Percentiles rank a stretch among this genome's conserved stretches.
These are phyloP conservation scores for sorghum (Sorghum bicolor) DNA, from an alignment of 176 grass and related monocot genomes.

Conservation along the genomic window DNA sequence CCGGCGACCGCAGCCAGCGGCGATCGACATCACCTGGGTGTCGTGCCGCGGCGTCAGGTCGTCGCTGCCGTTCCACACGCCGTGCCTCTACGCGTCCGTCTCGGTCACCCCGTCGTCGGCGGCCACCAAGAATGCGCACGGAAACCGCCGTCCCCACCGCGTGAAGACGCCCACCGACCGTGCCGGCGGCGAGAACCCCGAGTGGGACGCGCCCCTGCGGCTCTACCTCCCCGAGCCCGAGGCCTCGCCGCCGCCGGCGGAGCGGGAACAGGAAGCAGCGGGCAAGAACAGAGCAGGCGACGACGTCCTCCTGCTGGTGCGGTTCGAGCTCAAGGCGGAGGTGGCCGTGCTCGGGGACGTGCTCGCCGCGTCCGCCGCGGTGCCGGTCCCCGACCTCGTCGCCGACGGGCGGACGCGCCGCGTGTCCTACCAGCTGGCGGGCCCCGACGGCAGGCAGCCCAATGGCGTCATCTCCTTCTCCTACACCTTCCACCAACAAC, in stretches of 20 bases:
- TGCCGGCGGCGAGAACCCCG: slow-evolving; percentile 42
- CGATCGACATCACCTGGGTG: slow-evolving; percentile 59
- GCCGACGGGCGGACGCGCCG: slow-evolving; percentile 36
- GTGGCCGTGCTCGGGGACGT: slow-evolving; percentile 45
- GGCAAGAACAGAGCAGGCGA: background rate
- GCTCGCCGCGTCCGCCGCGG: slow-evolving; percentile 47
- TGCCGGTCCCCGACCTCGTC: slow-evolving; percentile 44
- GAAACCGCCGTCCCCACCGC: slow-evolving; percentile 29
- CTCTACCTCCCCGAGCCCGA: slow-evolving; percentile 28
- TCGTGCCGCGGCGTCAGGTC: slow-evolving; percentile 54
- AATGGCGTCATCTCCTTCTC: slow-evolving; percentile 62
- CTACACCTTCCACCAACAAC: slow-evolving; percentile 33
- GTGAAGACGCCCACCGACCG: slow-evolving; percentile 55
- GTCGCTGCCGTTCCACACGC: slow-evolving; percentile 45
- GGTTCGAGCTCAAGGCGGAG: slow-evolving; percentile 62
- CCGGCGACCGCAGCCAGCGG: slow-evolving; percentile 9
- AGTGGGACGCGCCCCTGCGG: slow-evolving; percentile 63
- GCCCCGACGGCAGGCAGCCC: slow-evolving; percentile 33
- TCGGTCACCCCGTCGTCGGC: slow-evolving; percentile 26
- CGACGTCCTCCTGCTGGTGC: slow-evolving; percentile 7
- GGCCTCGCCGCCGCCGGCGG: background rate
- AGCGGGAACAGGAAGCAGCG: background rate
- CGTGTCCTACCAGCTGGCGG: slow-evolving; percentile 47
- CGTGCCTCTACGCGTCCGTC: slow-evolving; percentile 60
- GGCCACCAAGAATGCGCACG: background rate